Percentiles rank a stretch among this genome's conserved stretches.
These are phyloP conservation scores for Aspergillus hiratsukae DNA, from an alignment of 2,329 filamentous ascomycete species.

Conservation along the genomic window DNA sequence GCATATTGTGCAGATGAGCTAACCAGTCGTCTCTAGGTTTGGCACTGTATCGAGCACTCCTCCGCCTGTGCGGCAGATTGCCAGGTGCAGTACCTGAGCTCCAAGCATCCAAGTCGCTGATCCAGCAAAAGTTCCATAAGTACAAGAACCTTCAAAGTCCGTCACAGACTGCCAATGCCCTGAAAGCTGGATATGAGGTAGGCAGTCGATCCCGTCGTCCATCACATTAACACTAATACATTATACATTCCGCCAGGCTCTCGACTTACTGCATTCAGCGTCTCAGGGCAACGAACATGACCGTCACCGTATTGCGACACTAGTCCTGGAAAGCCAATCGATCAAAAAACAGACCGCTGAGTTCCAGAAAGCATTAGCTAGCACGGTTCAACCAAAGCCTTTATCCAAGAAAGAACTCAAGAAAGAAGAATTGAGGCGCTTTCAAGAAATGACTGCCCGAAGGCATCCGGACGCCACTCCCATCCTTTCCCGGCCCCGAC, in stretches of 20 bases:
- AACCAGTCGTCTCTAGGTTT: conserved; percentile 27
- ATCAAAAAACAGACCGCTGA: conserved; percentile 19
- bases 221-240: conserved; percentile 1
- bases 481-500: conserved; percentile 33
- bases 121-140: conserved; percentile 36
- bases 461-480: conserved; percentile 31
- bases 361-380: conserved; percentile 15
- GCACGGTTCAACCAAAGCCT: conserved; percentile 17
- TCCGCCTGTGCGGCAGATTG: conserved; percentile 37
- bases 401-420: conserved; percentile 17
- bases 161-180: conserved; percentile 33
- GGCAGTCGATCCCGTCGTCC: not conserved
- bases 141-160: conserved; percentile 38
- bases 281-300: conserved; percentile 24
- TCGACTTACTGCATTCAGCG: conserved; percentile 35
- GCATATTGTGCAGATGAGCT: conserved; percentile 1
- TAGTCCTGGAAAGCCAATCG: conserved; percentile 23
- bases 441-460: conserved; percentile 24
- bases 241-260: conserved; percentile 22
- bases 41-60: conserved; percentile 43
- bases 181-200: conserved; percentile 42
- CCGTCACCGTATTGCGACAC: conserved; percentile 19
- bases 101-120: conserved; percentile 22
- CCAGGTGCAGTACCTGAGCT: conserved; percentile 19
- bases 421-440: conserved; percentile 21